phyloP scores from a whole-genome alignment of 1,139 yeast species.

The Meyerozyma elateridarum region DNA sequence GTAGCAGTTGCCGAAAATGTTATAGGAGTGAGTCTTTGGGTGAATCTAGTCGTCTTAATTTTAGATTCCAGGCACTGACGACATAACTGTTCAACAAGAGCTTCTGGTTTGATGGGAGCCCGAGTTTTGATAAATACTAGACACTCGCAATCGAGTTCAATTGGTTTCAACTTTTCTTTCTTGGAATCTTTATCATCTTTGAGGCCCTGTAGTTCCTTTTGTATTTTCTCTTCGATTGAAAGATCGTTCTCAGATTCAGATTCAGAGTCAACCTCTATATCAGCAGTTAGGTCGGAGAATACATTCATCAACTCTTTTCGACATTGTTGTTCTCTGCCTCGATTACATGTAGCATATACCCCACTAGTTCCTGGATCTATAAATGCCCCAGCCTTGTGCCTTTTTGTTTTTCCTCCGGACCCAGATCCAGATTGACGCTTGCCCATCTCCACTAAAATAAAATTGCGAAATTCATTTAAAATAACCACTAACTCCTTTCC shows the following conservation, averaged over 20 bases:
- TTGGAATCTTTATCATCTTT: slow-evolving; percentile 37
- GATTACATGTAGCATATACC: slow-evolving; percentile 76
- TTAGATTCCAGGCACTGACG: slow-evolving; percentile 49
- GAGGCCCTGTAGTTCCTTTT: slow-evolving; percentile 60
- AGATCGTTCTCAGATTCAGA: slow-evolving; percentile 29
- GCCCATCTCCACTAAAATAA: slow-evolving; percentile 21
- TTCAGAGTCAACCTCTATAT: slow-evolving; percentile 25
- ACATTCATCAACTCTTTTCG: slow-evolving; percentile 65
- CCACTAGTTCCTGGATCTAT: slow-evolving; percentile 82
- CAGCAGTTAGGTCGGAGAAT: slow-evolving; percentile 49
- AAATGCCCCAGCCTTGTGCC: slow-evolving; percentile 46
- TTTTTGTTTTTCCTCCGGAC: slow-evolving; percentile 26
- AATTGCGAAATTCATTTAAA: slow-evolving; percentile 1
- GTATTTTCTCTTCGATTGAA: slow-evolving; percentile 72
- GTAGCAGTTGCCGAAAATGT: slow-evolving; percentile 71
- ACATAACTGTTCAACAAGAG: slow-evolving; percentile 61
- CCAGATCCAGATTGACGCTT: slow-evolving; percentile 24
- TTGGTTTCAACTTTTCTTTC: slow-evolving; percentile 51
- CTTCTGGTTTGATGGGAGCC: slow-evolving; percentile 73
- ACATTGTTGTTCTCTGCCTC: slow-evolving; percentile 74
- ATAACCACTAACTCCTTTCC: too few species aligned
- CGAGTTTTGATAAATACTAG: slow-evolving; percentile 76
- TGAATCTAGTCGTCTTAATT: slow-evolving; percentile 58
- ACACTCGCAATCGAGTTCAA: slow-evolving; percentile 80
- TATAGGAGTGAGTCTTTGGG: slow-evolving; percentile 80